A percentile compares a stretch with the other conserved stretches of the same genome.
Conservation (phyloP, 2,329 filamentous ascomycete genomes). For the Fusarium kyushuense region DNA sequence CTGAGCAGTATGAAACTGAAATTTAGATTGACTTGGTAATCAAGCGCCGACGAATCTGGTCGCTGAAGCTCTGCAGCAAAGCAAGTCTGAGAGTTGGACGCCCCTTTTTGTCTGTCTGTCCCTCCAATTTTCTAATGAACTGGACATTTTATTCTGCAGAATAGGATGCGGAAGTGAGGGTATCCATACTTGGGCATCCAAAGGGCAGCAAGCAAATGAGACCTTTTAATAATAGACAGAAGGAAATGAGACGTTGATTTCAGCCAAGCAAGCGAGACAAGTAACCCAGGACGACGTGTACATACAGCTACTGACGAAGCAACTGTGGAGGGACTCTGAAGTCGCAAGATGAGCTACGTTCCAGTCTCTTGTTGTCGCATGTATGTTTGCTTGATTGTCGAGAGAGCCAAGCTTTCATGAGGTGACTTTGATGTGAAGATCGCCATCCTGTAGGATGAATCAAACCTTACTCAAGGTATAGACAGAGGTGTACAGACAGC, state of each 20-base stretch:
- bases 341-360: conserved; percentile 28
- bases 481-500: background rate
- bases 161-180: conserved; percentile 20
- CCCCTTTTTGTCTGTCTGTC: conserved; percentile 9
- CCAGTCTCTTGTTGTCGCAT: conserved; percentile 29
- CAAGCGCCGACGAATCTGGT: conserved; percentile 42
- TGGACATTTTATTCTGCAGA: conserved; percentile 11
- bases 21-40: conserved; percentile 8
- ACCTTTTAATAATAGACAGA: conserved; percentile 27
- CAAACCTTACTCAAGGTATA: background rate
- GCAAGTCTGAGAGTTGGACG: conserved; percentile 26
- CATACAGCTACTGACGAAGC: conserved; percentile 21
- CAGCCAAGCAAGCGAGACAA: conserved; percentile 30
- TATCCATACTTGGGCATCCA: conserved; percentile 41
- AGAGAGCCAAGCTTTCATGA: conserved; percentile 27
- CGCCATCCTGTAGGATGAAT: background rate
- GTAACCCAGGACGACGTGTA: conserved; percentile 35
- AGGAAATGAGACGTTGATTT: conserved; percentile 40
- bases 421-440: background rate
- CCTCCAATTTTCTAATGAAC: conserved; percentile 2
- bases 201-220: conserved; percentile 43
- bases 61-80: conserved; percentile 20
- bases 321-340: conserved; percentile 11
- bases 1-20: conserved; percentile 39
- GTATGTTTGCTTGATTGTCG: conserved; percentile 5